Base-by-base conservation (phyloP, 805 yeast genomes). In the Phaffomyces opuntiae region DNA sequence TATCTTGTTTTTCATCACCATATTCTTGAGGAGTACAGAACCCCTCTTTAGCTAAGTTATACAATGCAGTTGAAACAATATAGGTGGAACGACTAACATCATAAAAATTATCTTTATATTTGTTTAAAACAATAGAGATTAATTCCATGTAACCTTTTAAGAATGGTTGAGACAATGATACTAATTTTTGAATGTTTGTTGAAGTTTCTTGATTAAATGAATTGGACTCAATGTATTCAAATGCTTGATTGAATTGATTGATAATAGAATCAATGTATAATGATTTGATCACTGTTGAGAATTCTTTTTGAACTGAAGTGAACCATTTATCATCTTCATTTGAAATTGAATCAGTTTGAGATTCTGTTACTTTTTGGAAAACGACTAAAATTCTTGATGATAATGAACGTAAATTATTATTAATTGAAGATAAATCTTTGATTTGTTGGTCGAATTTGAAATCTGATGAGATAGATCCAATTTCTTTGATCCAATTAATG, bases 11-110 rank as follows among this genome's bases (percentile, higher is more conserved):
- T 35, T 81, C 83, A 21, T 75, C 73, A 7, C 69, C 61, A 7
- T 85, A 84, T 17, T 87, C 81, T 57, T 86, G 85, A 12, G 99
- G 99, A 2, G 95, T 78, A 60, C 99, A 93, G 75, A 89, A 90
- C 0, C 99, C 99, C 45, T 83, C 77, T 13, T 77, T 77, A 1
- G 95, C 78, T 27, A 93, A 65, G 8, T 73, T 74, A 49, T 73
- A 67, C 35, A 93, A 70, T 8, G 81, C 59, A 7, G 72, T 65
- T 9, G 83, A 55, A 42, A 93, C 65, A 35, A 78, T 68, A 56
- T 69, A 83, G 0, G 88, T 71, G 9, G 89, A 83, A 50, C 78
- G 78, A 5, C 87, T 71, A 9, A 78, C 66, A 27, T 74, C 71
- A 19, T 64, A 49, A 57, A 86, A 86, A 55, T 78, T 72, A 0